Evolutionary conservation across 2,329 filamentous ascomycete genomes (phyloP), one percentile per base, ranked within the genome.

Genomic region (Nigrospora osmanthi): DNA sequence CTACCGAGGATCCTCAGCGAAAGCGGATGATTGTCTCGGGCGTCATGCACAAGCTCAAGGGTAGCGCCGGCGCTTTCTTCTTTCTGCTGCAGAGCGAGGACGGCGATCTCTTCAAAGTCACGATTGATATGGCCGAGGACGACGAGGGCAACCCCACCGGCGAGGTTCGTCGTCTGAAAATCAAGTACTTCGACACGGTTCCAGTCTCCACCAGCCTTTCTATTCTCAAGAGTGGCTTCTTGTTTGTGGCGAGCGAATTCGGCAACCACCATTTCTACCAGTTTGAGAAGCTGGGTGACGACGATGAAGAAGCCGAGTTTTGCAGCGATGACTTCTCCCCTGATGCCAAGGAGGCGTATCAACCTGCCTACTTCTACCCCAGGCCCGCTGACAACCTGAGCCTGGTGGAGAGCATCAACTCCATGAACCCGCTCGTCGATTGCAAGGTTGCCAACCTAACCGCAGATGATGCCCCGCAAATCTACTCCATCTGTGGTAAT

Each of bases 101-200:
- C 62, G 93, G 93, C n/a, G 94, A 98, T 63, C 73, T 98, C 7
- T 97, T 98, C 76, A 97, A 97, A 63, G 78, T 97, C 41, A 96
- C 85, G 1, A 82, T 98, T 48, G 89, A 96, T 52, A 91, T 96
- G 82, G 76, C 83, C 11, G 85, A 90, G 54, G 87, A 95, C 55
- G 79, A 84, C 1, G 79, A 86, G 39, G 88, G 85, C 12, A 83
- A 88, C 48, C 73, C 83, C 1, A 91, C 87, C 1, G 85, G 86
- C 30, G 87, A 93, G 58, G 90, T 97, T 2, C 80, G 79, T 56
- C 77, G 83, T 47, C 71, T 98, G 47, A 93, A 89, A 63, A 87
- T 99, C 67, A 96, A 96, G 63, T 98, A 97, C 65, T 98, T 97
- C 56, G 93, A 98, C 58, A 98, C 93, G 0, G 86, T 96, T 4